Percentiles rank a stretch among this genome's conserved stretches.
phyloP scores from a whole-genome alignment of 2,329 filamentous ascomycete species.

The Zasmidium cellare region DNA sequence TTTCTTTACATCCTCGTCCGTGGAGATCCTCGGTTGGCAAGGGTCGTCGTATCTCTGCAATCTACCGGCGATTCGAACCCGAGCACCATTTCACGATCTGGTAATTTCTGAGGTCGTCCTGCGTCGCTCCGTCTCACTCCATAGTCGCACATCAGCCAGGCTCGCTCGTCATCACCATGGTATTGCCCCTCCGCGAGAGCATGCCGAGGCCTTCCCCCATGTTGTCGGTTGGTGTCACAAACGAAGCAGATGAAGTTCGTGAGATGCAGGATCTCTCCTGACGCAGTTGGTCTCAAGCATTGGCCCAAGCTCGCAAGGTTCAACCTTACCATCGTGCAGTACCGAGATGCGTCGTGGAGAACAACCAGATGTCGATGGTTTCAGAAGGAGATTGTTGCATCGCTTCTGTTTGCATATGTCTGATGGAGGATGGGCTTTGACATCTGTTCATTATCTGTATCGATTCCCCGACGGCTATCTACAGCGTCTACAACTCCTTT shows the following conservation, averaged over 20 bases:
- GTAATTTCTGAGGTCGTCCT: too few species aligned
- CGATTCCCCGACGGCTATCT: not conserved
- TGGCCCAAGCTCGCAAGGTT: conserved; percentile 20
- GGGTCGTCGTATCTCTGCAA: not conserved
- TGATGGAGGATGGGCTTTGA: not conserved
- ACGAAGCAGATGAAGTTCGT: not conserved
- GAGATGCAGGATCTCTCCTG: not conserved
- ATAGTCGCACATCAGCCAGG: not conserved
- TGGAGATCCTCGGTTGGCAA: conserved; percentile 6
- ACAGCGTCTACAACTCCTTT: not conserved
- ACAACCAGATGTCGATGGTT: too few species aligned
- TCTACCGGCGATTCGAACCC: not conserved
- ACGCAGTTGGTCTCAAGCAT: not conserved
- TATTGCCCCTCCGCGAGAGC: not conserved
- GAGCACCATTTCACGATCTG: too few species aligned
- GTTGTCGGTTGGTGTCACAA: not conserved
- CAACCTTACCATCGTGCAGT: not conserved
- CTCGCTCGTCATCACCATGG: not conserved
- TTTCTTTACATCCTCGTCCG: not conserved
- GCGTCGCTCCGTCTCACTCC: not conserved
- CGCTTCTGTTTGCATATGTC: too few species aligned
- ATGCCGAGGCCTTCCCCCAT: not conserved
- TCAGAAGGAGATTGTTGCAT: too few species aligned
- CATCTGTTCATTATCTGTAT: not conserved
- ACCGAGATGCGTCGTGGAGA: not conserved